Percentiles rank a stretch among this genome's conserved stretches.
phyloP scores from a whole-genome alignment of 306 rosid species.

The Parietaria judaica region DNA sequence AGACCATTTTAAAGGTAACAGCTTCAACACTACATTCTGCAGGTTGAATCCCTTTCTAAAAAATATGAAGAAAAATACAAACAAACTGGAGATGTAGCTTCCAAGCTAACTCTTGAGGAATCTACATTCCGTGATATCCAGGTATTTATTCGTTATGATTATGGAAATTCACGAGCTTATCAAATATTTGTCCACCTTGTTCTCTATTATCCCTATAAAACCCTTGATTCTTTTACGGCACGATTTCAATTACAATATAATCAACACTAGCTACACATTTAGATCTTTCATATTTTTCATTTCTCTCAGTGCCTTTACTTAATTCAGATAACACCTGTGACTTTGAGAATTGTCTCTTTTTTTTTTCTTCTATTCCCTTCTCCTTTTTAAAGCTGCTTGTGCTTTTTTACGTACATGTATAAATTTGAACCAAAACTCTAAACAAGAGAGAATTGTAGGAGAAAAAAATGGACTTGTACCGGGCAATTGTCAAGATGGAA shows the following conservation, averaged over 20 bases:
- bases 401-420: not conserved
- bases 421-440: no score
- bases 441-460: slow-evolving; percentile 33
- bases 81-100: slow-evolving; percentile 87
- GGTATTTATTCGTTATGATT: slow-evolving; percentile 31
- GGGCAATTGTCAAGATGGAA: slow-evolving; percentile 78
- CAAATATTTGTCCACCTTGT: slow-evolving; percentile 9
- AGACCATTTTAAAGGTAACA: slow-evolving; percentile 10
- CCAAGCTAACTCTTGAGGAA: slow-evolving; percentile 85
- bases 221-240: no score
- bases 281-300: not conserved
- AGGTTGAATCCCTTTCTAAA: slow-evolving; percentile 74
- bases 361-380: not conserved
- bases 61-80: slow-evolving; percentile 91
- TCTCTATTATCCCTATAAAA: slow-evolving; percentile 1
- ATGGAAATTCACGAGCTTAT: slow-evolving; percentile 11
- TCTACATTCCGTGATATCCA: slow-evolving; percentile 89
- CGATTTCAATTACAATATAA: no score
- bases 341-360: not conserved
- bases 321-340: no score
- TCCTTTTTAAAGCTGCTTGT: no score
- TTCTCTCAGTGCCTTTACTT: not conserved
- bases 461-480: slow-evolving; percentile 88
- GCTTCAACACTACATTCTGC: slow-evolving; percentile 15
- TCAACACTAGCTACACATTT: not conserved